Evolutionary conservation across 1,284 basidiomycete species (phyloP).

Genomic region (Heterobasidion irregulare): DNA sequence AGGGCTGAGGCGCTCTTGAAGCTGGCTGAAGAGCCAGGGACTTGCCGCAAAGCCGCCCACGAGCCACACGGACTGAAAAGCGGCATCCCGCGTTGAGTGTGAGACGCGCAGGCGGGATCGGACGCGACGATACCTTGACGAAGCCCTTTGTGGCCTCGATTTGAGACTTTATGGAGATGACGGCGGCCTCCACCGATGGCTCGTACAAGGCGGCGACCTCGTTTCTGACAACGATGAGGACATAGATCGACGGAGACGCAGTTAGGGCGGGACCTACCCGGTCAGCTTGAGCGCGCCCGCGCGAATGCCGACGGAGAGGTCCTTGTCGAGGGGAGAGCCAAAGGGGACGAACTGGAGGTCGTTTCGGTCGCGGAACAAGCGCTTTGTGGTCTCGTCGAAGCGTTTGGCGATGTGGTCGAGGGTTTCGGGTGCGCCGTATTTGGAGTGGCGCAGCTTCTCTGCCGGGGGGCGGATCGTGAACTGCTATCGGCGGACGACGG

Average conservation of each 20-base stretch:
- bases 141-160: constrained; percentile 56
- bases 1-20: constrained; percentile 54
- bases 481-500: background rate
- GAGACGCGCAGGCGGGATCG: background rate
- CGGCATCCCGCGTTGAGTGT: background rate
- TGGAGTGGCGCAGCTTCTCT: constrained; percentile 65
- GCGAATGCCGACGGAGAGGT: constrained; percentile 56
- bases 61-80: constrained; percentile 56
- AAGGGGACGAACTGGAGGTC: constrained; percentile 66
- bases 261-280: constrained; percentile 34
- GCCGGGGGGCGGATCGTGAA: background rate
- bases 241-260: background rate
- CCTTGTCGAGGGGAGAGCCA: constrained; percentile 72
- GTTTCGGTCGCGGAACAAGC: constrained; percentile 59
- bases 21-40: constrained; percentile 67
- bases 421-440: constrained; percentile 58
- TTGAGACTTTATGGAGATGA: constrained; percentile 60
- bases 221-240: constrained; percentile 22
- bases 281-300: constrained; percentile 62
- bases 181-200: constrained; percentile 65
- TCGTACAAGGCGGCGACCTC: constrained; percentile 69
- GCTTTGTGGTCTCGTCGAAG: constrained; percentile 76
- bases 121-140: constrained; percentile 40
- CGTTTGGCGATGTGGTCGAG: constrained; percentile 65
- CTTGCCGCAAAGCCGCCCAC: constrained; percentile 77